Percentiles rank a stretch among this genome's conserved stretches.
Evolutionary conservation across 352 stramenopile species (phyloP).

Genomic region (Pythium diclinum): DNA sequence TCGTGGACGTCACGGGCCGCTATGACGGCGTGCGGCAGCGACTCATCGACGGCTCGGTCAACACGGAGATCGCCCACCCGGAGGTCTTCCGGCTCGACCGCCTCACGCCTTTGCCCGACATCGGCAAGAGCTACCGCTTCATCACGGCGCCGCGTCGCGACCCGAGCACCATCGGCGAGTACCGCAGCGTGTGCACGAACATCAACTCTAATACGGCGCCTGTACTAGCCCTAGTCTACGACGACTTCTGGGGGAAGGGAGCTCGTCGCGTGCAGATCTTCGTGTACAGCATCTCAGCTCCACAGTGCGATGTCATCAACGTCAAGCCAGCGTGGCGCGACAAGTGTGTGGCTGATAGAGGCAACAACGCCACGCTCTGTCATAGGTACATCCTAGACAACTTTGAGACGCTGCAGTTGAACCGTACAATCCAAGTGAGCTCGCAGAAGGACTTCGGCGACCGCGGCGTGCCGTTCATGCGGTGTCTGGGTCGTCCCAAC

Average conservation of each 20-base stretch:
- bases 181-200: conserved; percentile 30
- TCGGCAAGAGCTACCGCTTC: conserved; percentile 23
- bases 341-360: conserved; percentile 30
- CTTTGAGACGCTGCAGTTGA: conserved; percentile 33
- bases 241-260: conserved; percentile 34
- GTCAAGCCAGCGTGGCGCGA: conserved; percentile 15
- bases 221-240: conserved; percentile 22
- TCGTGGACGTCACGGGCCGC: conserved; percentile 14
- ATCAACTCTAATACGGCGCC: conserved; percentile 32
- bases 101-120: conserved; percentile 28
- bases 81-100: conserved; percentile 5
- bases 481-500: conserved; percentile 40
- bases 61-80: conserved; percentile 20
- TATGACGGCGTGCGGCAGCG: conserved; percentile 23
- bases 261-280: conserved; percentile 26
- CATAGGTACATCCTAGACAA: conserved; percentile 46
- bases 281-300: conserved; percentile 35
- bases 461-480: conserved; percentile 42
- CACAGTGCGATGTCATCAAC: conserved; percentile 33
- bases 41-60: conserved; percentile 22
- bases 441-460: conserved; percentile 38
- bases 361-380: conserved; percentile 33
- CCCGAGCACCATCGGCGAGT: conserved; percentile 22
- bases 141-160: conserved; percentile 25
- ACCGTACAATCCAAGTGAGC: conserved; percentile 35